Percentiles rank a stretch among this genome's conserved stretches.
phyloP scores from a whole-genome alignment of 78 protist species.

The Isochrysis galbana region DNA sequence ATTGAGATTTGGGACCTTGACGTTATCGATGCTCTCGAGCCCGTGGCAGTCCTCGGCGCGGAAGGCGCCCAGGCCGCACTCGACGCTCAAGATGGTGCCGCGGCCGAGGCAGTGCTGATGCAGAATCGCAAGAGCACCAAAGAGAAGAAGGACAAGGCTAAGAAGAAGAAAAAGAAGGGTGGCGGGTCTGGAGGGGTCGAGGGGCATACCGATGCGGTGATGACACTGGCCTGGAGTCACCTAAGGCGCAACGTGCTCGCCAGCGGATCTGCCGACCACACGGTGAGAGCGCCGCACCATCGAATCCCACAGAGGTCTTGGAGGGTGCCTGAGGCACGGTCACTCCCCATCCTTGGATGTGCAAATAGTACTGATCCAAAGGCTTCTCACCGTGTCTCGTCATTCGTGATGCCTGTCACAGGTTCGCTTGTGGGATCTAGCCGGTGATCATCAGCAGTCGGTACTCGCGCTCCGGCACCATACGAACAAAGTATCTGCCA shows the following conservation, averaged over 20 bases:
- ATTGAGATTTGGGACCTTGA: constrained; percentile 88
- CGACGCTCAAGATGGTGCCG: constrained; percentile 21
- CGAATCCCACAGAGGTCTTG: no score
- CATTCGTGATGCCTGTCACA: no score
- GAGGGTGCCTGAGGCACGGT: no score
- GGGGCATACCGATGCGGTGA: constrained; percentile 56
- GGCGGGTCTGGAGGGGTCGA: background rate
- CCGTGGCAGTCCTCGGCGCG: constrained; percentile 75
- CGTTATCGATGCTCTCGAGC: constrained; percentile 65
- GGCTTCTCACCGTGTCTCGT: no score
- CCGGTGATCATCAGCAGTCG: background rate
- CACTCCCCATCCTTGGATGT: no score
- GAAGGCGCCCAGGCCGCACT: background rate
- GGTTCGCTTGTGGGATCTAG: no score
- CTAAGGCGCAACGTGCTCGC: constrained; percentile 64
- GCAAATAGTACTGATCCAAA: no score
- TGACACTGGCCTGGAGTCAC: constrained; percentile 63
- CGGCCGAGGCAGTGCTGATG: background rate
- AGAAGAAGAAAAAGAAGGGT: constrained; percentile 11
- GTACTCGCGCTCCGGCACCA: constrained; percentile 70
- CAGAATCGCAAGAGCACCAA: background rate
- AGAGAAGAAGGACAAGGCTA: constrained; percentile 31
- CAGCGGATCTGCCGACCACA: constrained; percentile 73
- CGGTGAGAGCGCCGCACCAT: no score
- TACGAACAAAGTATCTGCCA: constrained; percentile 59